Evolutionary conservation across 1,284 basidiomycete genomes (phyloP).

Genomic region (Melampsora americana): DNA sequence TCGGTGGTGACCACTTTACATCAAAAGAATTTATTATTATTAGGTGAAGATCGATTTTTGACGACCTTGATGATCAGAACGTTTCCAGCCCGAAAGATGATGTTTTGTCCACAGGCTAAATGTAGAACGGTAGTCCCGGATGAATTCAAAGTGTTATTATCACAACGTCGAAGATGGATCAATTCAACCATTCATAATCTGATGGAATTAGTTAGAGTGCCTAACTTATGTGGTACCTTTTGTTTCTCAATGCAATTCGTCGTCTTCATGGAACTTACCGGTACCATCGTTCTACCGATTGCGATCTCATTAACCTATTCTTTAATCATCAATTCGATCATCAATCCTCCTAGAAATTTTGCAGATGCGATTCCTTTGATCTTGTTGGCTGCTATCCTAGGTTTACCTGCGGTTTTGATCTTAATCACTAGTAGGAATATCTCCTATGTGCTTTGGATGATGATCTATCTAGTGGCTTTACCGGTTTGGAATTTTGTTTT

Average conservation of each 20-base stretch:
- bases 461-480: conserved; percentile 84
- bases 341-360: conserved; percentile 78
- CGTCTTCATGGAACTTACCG: conserved; percentile 96
- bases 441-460: conserved; percentile 96
- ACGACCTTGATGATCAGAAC: conserved; percentile 91
- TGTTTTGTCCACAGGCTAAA: conserved; percentile 93
- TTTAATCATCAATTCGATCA: conserved; percentile 70
- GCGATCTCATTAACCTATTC: conserved; percentile 88
- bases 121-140: conserved; percentile 96
- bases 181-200: conserved; percentile 99
- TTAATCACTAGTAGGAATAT: conserved; percentile 89
- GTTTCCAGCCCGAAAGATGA: conserved; percentile 94
- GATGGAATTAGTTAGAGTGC: conserved; percentile 96
- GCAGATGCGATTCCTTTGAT: conserved; percentile 90
- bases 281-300: conserved; percentile 90
- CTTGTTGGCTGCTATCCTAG: conserved; percentile 82
- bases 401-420: conserved; percentile 88
- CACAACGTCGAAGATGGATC: conserved; percentile 98
- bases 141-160: conserved; percentile 85
- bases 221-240: conserved; percentile 70
- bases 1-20: conserved; percentile 88
- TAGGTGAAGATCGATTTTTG: conserved; percentile 98
- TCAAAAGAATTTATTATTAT: conserved; percentile 92
- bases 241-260: conserved; percentile 67
- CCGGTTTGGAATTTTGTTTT: conserved; percentile 94